Base-by-base conservation (phyloP, 345 rosid genomes). In the Ceriops decandra region DNA sequence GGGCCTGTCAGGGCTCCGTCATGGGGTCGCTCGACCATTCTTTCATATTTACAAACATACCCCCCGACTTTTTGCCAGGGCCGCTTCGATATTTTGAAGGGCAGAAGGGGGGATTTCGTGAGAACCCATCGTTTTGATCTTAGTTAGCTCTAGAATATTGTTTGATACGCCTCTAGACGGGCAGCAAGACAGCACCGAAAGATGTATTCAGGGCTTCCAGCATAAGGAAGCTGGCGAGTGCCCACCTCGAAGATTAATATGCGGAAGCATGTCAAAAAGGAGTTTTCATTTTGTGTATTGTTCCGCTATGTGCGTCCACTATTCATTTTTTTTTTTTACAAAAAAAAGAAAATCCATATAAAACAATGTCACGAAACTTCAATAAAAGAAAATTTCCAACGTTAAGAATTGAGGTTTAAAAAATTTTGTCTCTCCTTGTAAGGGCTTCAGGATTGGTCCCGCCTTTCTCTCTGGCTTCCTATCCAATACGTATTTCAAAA, bases 101-200 rank as follows among this genome's bases (percentile, higher is more conserved):
- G 70, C 31, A 11, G 21, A 33, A 63, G 13, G 21, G 74, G 74
- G 60, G 59, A 60, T 69, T 72, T 11, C 62, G 20, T 26, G 8
- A 1, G 1, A 30, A 27, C 20, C 61, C 68, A 63, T 76, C 60
- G 27, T 36, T 46, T 47, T 63, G 54, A 46, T 24, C 19, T 24
- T 42, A 6, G 6, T 1, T 9, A 6, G 6, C 4, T 9, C 19
- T 5, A 21, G 24, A 22, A 8, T 5, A 5, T 56, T 16, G 28
- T 4, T 56, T 56, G 59, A 15, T 3, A 24, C 24, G 59, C 28
- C 59, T 56, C 22, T 56, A 20, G 17, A 30, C 6, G 36, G 15
- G 67, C 3, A 9, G 28, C 30, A 57, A 30, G 17, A 36, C 31
- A 22, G 20, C 32, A 53, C 31, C 51, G 24, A 16, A 26, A 7